Base-by-base conservation (phyloP, 345 rosid genomes). In the Ceriops zippeliana region DNA sequence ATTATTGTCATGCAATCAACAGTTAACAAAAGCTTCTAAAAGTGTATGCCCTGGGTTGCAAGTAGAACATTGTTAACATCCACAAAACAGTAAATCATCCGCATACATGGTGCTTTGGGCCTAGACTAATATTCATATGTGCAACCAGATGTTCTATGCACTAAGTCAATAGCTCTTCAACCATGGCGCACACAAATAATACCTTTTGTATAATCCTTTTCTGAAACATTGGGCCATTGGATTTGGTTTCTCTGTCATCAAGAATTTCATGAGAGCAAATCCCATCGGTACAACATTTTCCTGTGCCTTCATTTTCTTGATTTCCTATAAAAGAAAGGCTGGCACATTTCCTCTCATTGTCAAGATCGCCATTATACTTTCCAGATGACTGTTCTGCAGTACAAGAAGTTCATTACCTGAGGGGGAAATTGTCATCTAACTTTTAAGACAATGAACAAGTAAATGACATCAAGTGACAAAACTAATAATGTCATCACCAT, bases 241-340 rank as follows among this genome's bases (percentile, higher is more conserved):
- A 74, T 70, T 75, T 78, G 30, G 74, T 75, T 58, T 77, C 86
- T 65, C 87, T 81, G 52, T 92, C 82, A 61, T 66, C 84, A 63
- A 96, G 97, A 75, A 92, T 89, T 74, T 92, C 97, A 78, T 87
- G 96, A 68, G 99, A 86, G 79, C 93, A 96, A 71, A 96, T 89
- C 62, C 88, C 92, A 79, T 87, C 84, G 58, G 70, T 72, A 74
- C 83, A 81, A 66, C 66, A 70, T 66, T 62, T 69, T 70, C 77
- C 90, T n/a, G 75, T 69, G 69, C 69, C 78, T 59, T 75, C 86
- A 19, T 69, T 78, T 63, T 77, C 64, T 73, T 78, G 76, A 58
- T 75, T 76, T 67, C 73, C 65, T 62, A 15, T 73, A 73, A 76
- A 46, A 3, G 73, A 73, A 65, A 75, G 82, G 66, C 70, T 78